A percentile compares a stretch with the other conserved stretches of the same genome.
phyloP scores from a whole-genome alignment of 1,284 basidiomycete genomes.

The Gomphus bonarii region DNA sequence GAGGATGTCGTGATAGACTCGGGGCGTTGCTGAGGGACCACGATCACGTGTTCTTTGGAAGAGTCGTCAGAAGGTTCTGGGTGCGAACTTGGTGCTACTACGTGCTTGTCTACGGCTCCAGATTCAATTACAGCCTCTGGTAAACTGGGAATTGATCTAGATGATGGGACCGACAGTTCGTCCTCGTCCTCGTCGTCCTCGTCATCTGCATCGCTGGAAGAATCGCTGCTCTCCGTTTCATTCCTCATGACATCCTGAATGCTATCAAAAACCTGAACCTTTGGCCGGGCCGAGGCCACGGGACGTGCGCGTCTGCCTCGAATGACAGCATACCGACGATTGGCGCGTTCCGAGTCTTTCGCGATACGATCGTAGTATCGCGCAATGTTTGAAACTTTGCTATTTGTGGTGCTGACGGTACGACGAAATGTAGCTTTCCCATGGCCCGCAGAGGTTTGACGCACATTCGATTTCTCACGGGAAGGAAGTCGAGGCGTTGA shows the following conservation, averaged over 20 bases:
- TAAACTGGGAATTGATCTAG: background rate
- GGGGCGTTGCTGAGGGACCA: slow-evolving; percentile 25
- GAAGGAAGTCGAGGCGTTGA: slow-evolving; percentile 9
- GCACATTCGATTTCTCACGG: slow-evolving; percentile 21
- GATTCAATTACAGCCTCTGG: background rate
- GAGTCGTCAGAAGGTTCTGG: background rate
- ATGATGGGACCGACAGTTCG: slow-evolving; percentile 15
- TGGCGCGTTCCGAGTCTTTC: slow-evolving; percentile 57
- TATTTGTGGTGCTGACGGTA: slow-evolving; percentile 33
- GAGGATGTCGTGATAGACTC: slow-evolving; percentile 29
- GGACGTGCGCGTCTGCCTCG: slow-evolving; percentile 88
- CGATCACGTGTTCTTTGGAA: background rate
- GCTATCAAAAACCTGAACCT: slow-evolving; percentile 85
- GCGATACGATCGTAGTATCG: slow-evolving; percentile 69
- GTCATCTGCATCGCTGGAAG: slow-evolving; percentile 83
- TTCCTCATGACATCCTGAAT: slow-evolving; percentile 89
- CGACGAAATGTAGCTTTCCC: slow-evolving; percentile 46
- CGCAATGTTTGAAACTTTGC: slow-evolving; percentile 65
- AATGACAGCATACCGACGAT: slow-evolving; percentile 65
- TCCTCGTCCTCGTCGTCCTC: slow-evolving; percentile 67
- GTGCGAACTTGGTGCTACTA: background rate
- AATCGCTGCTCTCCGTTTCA: slow-evolving; percentile 69
- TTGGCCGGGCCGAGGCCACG: slow-evolving; percentile 82
- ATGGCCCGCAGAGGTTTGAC: slow-evolving; percentile 29
- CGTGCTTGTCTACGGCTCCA: background rate